Conservation (phyloP, 148 eudicot species). For the Cornus kousa region DNA sequence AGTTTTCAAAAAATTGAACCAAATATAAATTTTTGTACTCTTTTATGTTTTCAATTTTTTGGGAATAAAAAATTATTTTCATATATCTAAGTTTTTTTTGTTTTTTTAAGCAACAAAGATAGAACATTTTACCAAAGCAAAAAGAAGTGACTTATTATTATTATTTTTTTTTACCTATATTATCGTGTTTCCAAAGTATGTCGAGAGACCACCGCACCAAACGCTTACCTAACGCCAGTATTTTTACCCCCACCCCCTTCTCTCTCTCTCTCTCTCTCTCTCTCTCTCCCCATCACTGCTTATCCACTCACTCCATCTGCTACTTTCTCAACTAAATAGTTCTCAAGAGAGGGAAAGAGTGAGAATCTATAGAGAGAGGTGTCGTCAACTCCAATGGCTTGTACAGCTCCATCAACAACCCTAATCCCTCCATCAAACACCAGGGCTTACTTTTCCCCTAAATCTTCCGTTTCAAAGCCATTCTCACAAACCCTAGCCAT, state of each 20-base stretch:
- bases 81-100: no score
- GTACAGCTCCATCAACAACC: conserved; percentile 42
- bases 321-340: not conserved
- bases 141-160: no score
- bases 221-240: not conserved
- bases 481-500: conserved; percentile 32
- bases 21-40: no score
- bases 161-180: no score
- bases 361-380: not conserved
- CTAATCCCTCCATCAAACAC: conserved; percentile 37
- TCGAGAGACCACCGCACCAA: no score
- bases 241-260: no score
- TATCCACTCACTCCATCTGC: not conserved
- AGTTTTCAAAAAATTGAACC: no score
- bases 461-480: conserved; percentile 15
- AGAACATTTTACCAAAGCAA: no score
- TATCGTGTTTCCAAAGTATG: no score
- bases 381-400: conserved; percentile 42
- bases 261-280: not conserved
- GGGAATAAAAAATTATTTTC: no score
- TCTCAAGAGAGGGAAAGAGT: not conserved
- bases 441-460: conserved; percentile 28
- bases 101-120: no score
- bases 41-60: no score
- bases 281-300: not conserved